Conservation (phyloP, 768 basidiomycete species). For the Mycena sanguinolenta region DNA sequence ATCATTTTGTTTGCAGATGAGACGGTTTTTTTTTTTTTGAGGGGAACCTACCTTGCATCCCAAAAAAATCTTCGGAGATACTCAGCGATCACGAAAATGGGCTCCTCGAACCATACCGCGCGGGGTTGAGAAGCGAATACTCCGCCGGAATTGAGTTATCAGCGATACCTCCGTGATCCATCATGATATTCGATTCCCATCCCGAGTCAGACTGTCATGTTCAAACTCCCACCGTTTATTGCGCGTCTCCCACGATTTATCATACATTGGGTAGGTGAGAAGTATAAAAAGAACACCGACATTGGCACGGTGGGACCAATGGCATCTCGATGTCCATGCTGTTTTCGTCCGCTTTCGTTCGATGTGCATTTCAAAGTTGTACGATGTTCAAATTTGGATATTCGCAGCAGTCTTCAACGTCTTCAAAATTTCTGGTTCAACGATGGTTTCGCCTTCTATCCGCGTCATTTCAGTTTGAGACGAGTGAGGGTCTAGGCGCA, state of each 20-base stretch:
- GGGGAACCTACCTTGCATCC: too few species aligned
- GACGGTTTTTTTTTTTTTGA: too few species aligned
- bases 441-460: neutral
- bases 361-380: too few species aligned
- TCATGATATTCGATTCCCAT: constrained; percentile 26
- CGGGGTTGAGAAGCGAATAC: neutral
- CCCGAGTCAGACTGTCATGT: constrained; percentile 15
- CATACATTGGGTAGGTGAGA: neutral
- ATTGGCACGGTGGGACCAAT: too few species aligned
- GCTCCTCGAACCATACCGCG: neutral
- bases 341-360: neutral
- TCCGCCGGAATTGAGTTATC: neutral
- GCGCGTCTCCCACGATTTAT: constrained; percentile 10
- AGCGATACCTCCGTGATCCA: constrained; percentile 5
- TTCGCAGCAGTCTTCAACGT: neutral
- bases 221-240: constrained; percentile 25
- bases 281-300: too few species aligned
- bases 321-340: neutral
- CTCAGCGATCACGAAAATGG: too few species aligned
- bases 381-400: neutral
- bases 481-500: neutral
- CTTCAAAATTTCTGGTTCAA: neutral
- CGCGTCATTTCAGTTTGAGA: neutral
- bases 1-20: too few species aligned
- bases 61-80: too few species aligned